These are phyloP conservation scores for Colletotrichum coccodes DNA, from an alignment of 2,329 filamentous ascomycete genomes.

Conservation along the genomic window DNA sequence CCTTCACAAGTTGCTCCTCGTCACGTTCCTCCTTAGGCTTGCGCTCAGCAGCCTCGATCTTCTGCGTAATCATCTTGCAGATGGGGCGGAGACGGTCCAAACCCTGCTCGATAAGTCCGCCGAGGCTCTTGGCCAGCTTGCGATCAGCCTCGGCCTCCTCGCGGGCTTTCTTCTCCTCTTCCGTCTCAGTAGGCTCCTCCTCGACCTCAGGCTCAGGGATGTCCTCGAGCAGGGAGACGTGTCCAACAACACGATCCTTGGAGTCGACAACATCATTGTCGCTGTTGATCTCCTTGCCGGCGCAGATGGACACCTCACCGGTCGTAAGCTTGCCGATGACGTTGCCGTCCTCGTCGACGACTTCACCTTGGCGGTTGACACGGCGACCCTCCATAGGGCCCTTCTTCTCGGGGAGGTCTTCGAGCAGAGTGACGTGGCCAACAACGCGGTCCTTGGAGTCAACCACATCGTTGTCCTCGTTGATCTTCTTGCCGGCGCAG, in stretches of 20 bases:
- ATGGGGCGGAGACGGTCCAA: slow-evolving; percentile 87
- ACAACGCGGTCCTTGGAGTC: slow-evolving; percentile 74
- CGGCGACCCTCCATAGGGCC: slow-evolving; percentile 63
- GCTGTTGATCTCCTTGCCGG: slow-evolving; percentile 76
- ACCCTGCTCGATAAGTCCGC: slow-evolving; percentile 77
- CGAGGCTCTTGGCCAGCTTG: slow-evolving; percentile 83
- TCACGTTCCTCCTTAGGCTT: slow-evolving; percentile 89
- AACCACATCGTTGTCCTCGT: slow-evolving; percentile 77
- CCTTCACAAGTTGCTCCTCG: slow-evolving; percentile 86
- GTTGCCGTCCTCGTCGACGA: slow-evolving; percentile 68
- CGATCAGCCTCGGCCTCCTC: slow-evolving; percentile 74
- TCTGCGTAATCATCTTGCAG: slow-evolving; percentile 86
- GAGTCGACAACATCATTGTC: slow-evolving; percentile 78
- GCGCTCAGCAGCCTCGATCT: slow-evolving; percentile 82
- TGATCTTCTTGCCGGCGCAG: slow-evolving; percentile 75
- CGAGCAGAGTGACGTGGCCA: slow-evolving; percentile 75
- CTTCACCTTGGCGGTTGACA: slow-evolving; percentile 69
- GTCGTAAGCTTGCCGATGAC: slow-evolving; percentile 74
- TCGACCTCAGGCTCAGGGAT: slow-evolving; percentile 61
- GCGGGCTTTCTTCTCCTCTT: slow-evolving; percentile 60
- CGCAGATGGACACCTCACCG: slow-evolving; percentile 71
- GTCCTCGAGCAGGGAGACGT: slow-evolving; percentile 73
- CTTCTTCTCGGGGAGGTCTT: slow-evolving; percentile 65
- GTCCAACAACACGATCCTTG: slow-evolving; percentile 74
- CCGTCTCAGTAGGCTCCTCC: slow-evolving; percentile 47